Evolutionary conservation across 306 rosid species (phyloP).

Genomic region (Rubus idaeus): DNA sequence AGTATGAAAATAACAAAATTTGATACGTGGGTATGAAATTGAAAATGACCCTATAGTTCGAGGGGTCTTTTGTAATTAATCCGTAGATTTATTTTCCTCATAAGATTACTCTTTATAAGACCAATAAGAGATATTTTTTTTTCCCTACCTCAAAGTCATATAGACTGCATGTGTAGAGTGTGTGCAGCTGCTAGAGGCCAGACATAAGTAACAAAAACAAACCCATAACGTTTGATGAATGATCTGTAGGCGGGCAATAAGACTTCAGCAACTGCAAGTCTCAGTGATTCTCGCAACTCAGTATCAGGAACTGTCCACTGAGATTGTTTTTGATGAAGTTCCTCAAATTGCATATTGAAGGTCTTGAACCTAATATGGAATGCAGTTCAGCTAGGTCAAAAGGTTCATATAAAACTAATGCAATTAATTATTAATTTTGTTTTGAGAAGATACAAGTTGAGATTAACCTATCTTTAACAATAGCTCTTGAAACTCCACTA

Average conservation of each 20-base stretch:
- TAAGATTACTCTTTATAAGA: background rate
- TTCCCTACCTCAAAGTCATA: background rate
- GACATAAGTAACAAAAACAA: conserved; percentile 26
- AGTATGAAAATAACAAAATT: too few species aligned
- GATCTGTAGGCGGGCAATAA: conserved; percentile 91
- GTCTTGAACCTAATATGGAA: conserved; percentile 63
- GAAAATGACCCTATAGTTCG: too few species aligned
- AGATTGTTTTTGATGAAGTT: conserved; percentile 93
- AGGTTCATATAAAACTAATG: background rate
- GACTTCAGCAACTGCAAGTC: conserved; percentile 95
- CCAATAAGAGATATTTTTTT: background rate
- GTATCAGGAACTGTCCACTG: conserved; percentile 96
- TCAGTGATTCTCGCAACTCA: conserved; percentile 88
- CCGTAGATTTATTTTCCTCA: background rate
- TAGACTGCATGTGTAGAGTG: background rate
- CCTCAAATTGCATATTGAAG: conserved; percentile 86
- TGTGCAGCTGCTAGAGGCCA: background rate
- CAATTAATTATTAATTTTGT: background rate
- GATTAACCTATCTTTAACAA: conserved; percentile 78
- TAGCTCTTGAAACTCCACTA: conserved; percentile 94
- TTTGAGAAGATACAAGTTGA: background rate
- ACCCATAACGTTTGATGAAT: conserved; percentile 85
- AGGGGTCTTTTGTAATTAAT: too few species aligned
- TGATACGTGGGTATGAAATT: too few species aligned
- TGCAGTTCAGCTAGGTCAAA: conserved; percentile 16